phyloP scores from a whole-genome alignment of 108 stramenopile genomes.

The Nitzschia sp. region DNA sequence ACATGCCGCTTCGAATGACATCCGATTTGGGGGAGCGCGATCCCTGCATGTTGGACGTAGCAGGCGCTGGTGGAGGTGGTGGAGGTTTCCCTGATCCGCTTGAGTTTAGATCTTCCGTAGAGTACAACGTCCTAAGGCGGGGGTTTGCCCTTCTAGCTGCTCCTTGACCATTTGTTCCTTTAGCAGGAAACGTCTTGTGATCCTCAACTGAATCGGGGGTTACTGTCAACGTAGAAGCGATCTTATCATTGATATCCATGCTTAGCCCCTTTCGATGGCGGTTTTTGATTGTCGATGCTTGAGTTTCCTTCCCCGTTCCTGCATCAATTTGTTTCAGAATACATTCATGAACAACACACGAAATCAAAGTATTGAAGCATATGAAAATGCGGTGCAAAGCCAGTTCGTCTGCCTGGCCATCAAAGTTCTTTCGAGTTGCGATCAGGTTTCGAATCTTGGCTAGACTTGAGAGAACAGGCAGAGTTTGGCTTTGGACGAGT shows the following conservation, averaged over 20 bases:
- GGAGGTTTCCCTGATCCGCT: neutral
- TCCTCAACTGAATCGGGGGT: neutral
- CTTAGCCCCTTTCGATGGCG: slow-evolving; percentile 10
- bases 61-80: neutral
- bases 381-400: slow-evolving; percentile 39
- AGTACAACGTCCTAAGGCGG: neutral
- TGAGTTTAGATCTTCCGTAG: neutral
- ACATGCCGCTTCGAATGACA: neutral
- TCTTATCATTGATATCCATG: slow-evolving; percentile 16
- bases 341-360: slow-evolving; percentile 35
- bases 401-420: slow-evolving; percentile 4
- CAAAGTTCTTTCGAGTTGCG: slow-evolving; percentile 6
- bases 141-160: too few relatives aligned
- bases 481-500: slow-evolving; percentile 3
- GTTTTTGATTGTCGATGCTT: slow-evolving; percentile 10
- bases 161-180: neutral
- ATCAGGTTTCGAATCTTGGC: slow-evolving; percentile 27
- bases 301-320: neutral
- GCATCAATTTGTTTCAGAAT: slow-evolving; percentile 8
- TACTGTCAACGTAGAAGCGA: neutral
- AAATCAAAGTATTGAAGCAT: slow-evolving; percentile 38
- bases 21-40: neutral
- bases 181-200: neutral
- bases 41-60: neutral
- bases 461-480: slow-evolving; percentile 9